These are phyloP conservation scores for Russula olivacea DNA, from an alignment of 768 basidiomycete genomes.

Conservation along the genomic window DNA sequence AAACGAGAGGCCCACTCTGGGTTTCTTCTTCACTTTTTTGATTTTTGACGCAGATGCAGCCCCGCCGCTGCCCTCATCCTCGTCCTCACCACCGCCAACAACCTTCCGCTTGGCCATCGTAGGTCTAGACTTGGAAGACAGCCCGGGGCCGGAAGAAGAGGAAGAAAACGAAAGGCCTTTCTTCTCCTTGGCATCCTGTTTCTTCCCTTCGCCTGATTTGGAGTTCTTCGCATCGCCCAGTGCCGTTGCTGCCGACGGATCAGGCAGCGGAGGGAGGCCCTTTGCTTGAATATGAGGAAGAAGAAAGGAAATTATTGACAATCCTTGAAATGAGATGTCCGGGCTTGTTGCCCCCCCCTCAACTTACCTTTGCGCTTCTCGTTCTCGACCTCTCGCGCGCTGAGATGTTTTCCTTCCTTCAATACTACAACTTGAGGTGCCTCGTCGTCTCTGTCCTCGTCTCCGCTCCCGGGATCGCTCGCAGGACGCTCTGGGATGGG, in stretches of 20 bases:
- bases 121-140: slow-evolving; percentile 20
- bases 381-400: slow-evolving; percentile 71
- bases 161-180: slow-evolving; percentile 34
- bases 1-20: slow-evolving; percentile 49
- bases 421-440: slow-evolving; percentile 86
- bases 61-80: background rate
- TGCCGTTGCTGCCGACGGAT: slow-evolving; percentile 25
- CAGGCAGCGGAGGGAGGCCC: slow-evolving; percentile 51
- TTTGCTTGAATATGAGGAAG: slow-evolving; percentile 39
- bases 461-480: slow-evolving; percentile 65
- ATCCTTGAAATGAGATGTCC: background rate
- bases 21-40: slow-evolving; percentile 48
- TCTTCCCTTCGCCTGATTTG: background rate
- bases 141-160: slow-evolving; percentile 15
- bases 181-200: slow-evolving; percentile 21
- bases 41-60: slow-evolving; percentile 37
- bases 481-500: slow-evolving; percentile 63
- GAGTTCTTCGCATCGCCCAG: background rate
- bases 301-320: background rate
- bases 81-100: slow-evolving; percentile 30
- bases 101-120: slow-evolving; percentile 33
- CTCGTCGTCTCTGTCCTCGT: slow-evolving; percentile 62
- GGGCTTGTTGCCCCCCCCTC: background rate
- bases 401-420: slow-evolving; percentile 83
- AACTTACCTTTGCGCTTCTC: slow-evolving; percentile 61